Conservation (phyloP, 1,284 basidiomycete species). For the Cryptococcus sp. region DNA sequence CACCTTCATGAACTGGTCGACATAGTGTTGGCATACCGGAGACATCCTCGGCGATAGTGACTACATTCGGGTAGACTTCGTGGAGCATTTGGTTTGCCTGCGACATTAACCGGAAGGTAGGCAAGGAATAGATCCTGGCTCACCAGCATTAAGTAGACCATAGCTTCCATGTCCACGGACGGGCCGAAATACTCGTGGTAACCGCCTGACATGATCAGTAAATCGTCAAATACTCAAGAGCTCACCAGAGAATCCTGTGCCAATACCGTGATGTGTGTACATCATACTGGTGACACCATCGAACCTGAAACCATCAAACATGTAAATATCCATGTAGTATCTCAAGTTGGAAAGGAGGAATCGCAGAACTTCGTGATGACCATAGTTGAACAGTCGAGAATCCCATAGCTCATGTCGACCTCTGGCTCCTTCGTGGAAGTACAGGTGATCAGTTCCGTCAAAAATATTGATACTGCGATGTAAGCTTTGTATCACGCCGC, state of each 20-base stretch:
- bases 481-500: neutral
- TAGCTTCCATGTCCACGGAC: slow-evolving; percentile 76
- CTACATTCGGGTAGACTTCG: slow-evolving; percentile 66
- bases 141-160: slow-evolving; percentile 95
- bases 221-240: neutral
- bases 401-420: slow-evolving; percentile 97
- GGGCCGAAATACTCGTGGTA: slow-evolving; percentile 98
- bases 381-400: slow-evolving; percentile 90
- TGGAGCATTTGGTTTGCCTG: slow-evolving; percentile 92
- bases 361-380: slow-evolving; percentile 84
- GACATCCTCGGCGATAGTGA: slow-evolving; percentile 94
- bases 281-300: slow-evolving; percentile 99
- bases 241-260: slow-evolving; percentile 81
- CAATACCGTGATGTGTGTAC: slow-evolving; percentile 96
- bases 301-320: slow-evolving; percentile 96
- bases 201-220: slow-evolving; percentile 52
- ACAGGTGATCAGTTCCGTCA: slow-evolving; percentile 92
- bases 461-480: slow-evolving; percentile 73
- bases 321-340: slow-evolving; percentile 92
- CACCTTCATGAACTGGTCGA: slow-evolving; percentile 71
- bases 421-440: slow-evolving; percentile 89
- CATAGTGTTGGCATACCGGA: slow-evolving; percentile 97
- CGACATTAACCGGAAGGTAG: neutral
- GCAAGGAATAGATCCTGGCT: slow-evolving; percentile 38
- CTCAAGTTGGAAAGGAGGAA: slow-evolving; percentile 93